Evolutionary conservation across 257 asterid species (phyloP).

Genomic region (Scutellaria barbata): DNA sequence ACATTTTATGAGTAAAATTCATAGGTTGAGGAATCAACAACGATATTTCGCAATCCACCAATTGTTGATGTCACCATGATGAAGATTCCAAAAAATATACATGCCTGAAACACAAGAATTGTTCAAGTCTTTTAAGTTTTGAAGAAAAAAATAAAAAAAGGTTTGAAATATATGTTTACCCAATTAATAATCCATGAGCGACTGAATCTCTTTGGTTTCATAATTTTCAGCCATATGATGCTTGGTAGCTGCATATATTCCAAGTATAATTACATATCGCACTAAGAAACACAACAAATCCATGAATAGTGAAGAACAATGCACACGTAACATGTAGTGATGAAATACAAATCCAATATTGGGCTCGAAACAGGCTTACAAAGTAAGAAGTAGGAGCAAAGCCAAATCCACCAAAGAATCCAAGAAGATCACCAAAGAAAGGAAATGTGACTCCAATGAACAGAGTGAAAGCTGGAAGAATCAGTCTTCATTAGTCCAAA

Average conservation of each 20-base stretch:
- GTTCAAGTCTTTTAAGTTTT: not conserved
- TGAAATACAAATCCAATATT: not conserved
- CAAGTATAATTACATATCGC: not conserved
- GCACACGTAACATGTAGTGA: not conserved
- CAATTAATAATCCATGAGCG: slow-evolving; percentile 81
- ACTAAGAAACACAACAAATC: too few relatives aligned
- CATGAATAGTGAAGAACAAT: not conserved
- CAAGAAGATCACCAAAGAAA: slow-evolving; percentile 94
- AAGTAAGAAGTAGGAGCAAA: slow-evolving; percentile 93
- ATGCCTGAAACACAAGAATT: slow-evolving; percentile 46
- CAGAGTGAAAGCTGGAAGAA: slow-evolving; percentile 75
- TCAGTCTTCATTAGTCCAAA: not conserved
- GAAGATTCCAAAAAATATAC: slow-evolving; percentile 57
- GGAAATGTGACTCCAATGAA: slow-evolving; percentile 86
- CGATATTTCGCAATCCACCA: slow-evolving; percentile 80
- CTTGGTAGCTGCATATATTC: slow-evolving; percentile 70
- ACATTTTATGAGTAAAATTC: slow-evolving; percentile 63
- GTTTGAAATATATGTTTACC: slow-evolving; percentile 48
- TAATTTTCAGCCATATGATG: slow-evolving; percentile 78
- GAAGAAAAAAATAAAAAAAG: not conserved
- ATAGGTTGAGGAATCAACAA: slow-evolving; percentile 74
- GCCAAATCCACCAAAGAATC: slow-evolving; percentile 96
- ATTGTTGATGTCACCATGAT: slow-evolving; percentile 83
- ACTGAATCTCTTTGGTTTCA: slow-evolving; percentile 76
- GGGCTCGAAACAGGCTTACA: slow-evolving; percentile 48